These are phyloP conservation scores for Lactifluus rugatus DNA, from an alignment of 768 basidiomycete genomes.

Conservation along the genomic window DNA sequence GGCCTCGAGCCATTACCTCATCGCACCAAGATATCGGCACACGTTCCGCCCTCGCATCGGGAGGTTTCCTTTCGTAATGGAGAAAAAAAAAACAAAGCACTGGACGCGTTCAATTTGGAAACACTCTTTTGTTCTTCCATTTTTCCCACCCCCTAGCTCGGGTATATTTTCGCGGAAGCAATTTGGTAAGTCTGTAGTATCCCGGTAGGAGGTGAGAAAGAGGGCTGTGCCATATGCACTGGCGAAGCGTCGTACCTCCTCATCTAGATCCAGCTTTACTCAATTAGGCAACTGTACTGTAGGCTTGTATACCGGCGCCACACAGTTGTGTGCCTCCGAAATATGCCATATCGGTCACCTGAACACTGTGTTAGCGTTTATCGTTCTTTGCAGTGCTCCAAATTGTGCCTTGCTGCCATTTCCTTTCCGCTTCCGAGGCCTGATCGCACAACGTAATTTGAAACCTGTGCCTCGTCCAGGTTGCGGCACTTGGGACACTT, in stretches of 20 bases:
- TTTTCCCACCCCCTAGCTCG: background rate
- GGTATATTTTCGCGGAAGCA: background rate
- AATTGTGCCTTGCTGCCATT: background rate
- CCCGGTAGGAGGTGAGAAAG: no score
- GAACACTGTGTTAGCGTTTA: background rate
- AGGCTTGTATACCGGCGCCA: background rate
- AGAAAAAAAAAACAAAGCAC: background rate
- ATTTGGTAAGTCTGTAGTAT: no score
- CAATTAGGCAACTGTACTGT: background rate
- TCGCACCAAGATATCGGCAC: background rate
- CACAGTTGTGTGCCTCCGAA: background rate
- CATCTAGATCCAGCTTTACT: background rate
- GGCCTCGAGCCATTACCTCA: background rate
- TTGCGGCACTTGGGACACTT: background rate
- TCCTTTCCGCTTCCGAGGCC: background rate
- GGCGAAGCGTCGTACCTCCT: background rate
- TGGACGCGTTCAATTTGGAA: background rate
- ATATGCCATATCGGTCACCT: background rate
- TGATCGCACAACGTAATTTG: background rate
- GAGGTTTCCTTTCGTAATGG: background rate
- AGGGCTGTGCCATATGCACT: background rate
- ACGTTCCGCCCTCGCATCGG: background rate
- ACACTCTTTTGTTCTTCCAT: background rate
- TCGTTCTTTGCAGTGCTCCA: background rate
- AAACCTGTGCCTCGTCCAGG: background rate